These are phyloP conservation scores for Leccinum cinnamomeum DNA, from an alignment of 1,284 basidiomycete species.

Conservation along the genomic window DNA sequence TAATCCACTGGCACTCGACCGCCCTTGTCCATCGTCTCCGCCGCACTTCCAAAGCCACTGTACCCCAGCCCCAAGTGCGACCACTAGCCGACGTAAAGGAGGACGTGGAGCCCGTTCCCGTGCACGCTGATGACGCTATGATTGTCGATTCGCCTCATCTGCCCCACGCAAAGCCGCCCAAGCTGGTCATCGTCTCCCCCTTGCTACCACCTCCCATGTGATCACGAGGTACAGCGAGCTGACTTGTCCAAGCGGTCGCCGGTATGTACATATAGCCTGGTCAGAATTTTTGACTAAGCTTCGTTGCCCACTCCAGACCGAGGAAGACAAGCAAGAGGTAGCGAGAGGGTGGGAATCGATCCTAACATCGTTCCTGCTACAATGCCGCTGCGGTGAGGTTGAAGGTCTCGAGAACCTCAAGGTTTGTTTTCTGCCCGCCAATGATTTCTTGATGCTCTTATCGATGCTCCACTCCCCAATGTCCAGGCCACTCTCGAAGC, in stretches of 20 bases:
- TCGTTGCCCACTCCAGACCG: slow-evolving; percentile 37
- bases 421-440: slow-evolving; percentile 40
- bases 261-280: slow-evolving; percentile 35
- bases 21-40: no score
- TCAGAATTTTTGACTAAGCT: not conserved
- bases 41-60: not conserved
- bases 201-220: slow-evolving; percentile 5
- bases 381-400: slow-evolving; percentile 66
- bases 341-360: slow-evolving; percentile 71
- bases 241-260: slow-evolving; percentile 27
- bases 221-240: slow-evolving; percentile 31
- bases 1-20: no score
- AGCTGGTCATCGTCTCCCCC: slow-evolving; percentile 12
- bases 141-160: slow-evolving; percentile 44
- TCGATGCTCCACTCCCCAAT: not conserved
- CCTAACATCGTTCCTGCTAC: slow-evolving; percentile 65
- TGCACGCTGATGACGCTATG: slow-evolving; percentile 56
- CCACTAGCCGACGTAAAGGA: slow-evolving; percentile 40
- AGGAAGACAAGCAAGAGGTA: slow-evolving; percentile 50
- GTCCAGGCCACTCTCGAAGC: slow-evolving; percentile 55
- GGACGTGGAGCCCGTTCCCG: slow-evolving; percentile 24
- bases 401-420: slow-evolving; percentile 59
- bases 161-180: not conserved
- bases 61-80: slow-evolving; percentile 23
- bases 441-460: not conserved